Percentiles rank a stretch among this genome's conserved stretches.
Conservation (phyloP, 495 filamentous ascomycete genomes). For the Penicillium antarcticum region DNA sequence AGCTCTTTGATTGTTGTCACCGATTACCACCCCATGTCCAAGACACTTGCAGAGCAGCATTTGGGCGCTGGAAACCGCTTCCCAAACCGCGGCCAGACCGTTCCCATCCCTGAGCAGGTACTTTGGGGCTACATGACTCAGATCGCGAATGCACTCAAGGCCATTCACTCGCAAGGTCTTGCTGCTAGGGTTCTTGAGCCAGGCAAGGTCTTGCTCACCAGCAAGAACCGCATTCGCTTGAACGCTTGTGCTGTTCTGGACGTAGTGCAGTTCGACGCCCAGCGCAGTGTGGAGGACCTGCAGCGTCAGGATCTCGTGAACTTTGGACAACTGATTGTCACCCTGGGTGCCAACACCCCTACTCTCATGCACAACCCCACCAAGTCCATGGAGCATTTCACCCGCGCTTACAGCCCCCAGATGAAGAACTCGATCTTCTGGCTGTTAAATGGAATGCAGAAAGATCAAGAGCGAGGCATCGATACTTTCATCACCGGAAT, state of each 20-base stretch:
- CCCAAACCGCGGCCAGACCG: conserved; percentile 40
- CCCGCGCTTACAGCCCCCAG: conserved; percentile 65
- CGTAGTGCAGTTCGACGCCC: conserved; percentile 73
- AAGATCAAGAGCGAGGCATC: conserved; percentile 59
- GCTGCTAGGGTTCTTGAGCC: conserved; percentile 81
- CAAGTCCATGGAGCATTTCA: conserved; percentile 68
- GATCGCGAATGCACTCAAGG: conserved; percentile 81
- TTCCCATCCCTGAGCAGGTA: conserved; percentile 67
- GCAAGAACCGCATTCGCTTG: conserved; percentile 73
- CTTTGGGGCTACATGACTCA: conserved; percentile 94
- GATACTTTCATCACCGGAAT: conserved; percentile 76
- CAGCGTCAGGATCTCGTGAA: conserved; percentile 86
- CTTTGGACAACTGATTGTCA: conserved; percentile 79
- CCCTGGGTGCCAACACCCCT: conserved; percentile 65
- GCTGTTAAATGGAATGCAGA: conserved; percentile 59
- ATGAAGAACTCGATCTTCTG: conserved; percentile 73
- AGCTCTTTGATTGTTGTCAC: conserved; percentile 93
- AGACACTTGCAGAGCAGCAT: conserved; percentile 84
- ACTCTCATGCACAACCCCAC: conserved; percentile 52
- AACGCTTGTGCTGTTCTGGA: conserved; percentile 85
- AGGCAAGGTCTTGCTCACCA: conserved; percentile 77
- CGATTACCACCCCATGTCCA: conserved; percentile 87
- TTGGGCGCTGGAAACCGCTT: conserved; percentile 58
- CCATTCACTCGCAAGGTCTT: conserved; percentile 75
- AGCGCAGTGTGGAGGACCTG: conserved; percentile 63